A percentile compares a stretch with the other conserved stretches of the same genome.
These are phyloP conservation scores for Ziziphus jujuba DNA, from an alignment of 306 rosid genomes.

Conservation along the genomic window DNA sequence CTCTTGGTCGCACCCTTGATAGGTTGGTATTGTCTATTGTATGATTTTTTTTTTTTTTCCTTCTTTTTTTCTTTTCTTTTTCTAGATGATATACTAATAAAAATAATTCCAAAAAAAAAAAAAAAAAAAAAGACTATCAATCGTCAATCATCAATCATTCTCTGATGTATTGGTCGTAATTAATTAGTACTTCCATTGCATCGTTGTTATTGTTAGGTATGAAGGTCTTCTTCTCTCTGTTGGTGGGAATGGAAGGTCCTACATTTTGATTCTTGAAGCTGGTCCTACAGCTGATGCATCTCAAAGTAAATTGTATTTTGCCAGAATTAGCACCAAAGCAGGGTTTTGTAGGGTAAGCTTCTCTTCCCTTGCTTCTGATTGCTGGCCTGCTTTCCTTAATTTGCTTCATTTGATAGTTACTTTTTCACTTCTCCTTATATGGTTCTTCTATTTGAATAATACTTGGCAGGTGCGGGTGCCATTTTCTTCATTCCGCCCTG, in stretches of 20 bases:
- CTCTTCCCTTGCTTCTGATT: not conserved
- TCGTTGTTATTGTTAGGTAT: slow-evolving; percentile 43
- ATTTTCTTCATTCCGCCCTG: slow-evolving; percentile 91
- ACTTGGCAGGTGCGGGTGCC: slow-evolving; percentile 87
- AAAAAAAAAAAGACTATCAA: too few species aligned
- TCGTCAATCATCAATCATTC: too few species aligned
- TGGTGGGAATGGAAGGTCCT: slow-evolving; percentile 95
- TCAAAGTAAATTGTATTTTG: slow-evolving; percentile 85
- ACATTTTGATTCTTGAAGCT: slow-evolving; percentile 81
- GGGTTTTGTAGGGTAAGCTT: slow-evolving; percentile 90
- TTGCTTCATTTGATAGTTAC: slow-evolving; percentile 4
- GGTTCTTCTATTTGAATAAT: not conserved
- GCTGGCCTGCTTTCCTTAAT: slow-evolving; percentile 7
- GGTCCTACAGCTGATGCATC: slow-evolving; percentile 78
- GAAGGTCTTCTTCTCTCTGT: slow-evolving; percentile 96
- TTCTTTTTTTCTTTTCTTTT: too few species aligned
- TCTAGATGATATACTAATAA: too few species aligned
- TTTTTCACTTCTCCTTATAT: slow-evolving; percentile 7
- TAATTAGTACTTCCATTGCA: too few species aligned
- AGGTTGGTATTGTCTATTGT: slow-evolving; percentile 48
- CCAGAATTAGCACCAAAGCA: slow-evolving; percentile 82
- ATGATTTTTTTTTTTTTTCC: not conserved
- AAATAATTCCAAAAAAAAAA: too few species aligned
- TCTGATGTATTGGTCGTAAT: too few species aligned
- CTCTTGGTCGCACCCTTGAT: slow-evolving; percentile 90